These are phyloP conservation scores for Neoboletus magnificus DNA, from an alignment of 768 basidiomycete species.

Conservation along the genomic window DNA sequence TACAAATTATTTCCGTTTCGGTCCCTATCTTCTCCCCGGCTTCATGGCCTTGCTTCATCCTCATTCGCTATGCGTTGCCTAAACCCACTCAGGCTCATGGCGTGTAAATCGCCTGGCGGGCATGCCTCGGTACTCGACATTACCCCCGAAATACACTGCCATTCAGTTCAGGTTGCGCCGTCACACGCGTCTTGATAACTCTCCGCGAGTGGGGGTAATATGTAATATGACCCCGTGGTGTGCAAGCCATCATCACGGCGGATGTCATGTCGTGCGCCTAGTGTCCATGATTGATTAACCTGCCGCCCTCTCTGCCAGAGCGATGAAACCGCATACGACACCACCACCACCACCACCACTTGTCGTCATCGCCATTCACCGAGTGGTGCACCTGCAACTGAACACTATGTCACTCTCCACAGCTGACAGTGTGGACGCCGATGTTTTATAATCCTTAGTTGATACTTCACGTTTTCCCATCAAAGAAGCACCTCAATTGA, in stretches of 20 bases:
- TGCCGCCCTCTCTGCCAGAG: slow-evolving; percentile 22
- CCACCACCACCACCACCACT: slow-evolving; percentile 19
- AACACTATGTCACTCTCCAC: slow-evolving; percentile 18
- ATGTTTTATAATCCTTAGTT: slow-evolving; percentile 19
- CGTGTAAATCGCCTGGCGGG: slow-evolving; percentile 25
- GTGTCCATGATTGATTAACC: slow-evolving; percentile 16
- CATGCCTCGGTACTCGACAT: slow-evolving; percentile 17
- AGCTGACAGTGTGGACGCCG: slow-evolving; percentile 13
- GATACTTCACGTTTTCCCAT: slow-evolving; percentile 16
- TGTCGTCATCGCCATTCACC: slow-evolving; percentile 25
- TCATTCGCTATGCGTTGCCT: slow-evolving; percentile 14
- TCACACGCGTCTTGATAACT: slow-evolving; percentile 19
- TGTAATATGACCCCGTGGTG: slow-evolving; percentile 28
- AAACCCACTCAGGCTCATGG: slow-evolving; percentile 15
- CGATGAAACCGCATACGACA: slow-evolving; percentile 23
- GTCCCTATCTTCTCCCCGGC: not conserved
- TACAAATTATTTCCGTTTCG: slow-evolving; percentile 8
- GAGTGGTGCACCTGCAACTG: slow-evolving; percentile 21
- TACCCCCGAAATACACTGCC: slow-evolving; percentile 17
- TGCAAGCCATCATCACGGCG: slow-evolving; percentile 23
- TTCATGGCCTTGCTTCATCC: slow-evolving; percentile 24
- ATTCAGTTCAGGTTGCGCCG: slow-evolving; percentile 19
- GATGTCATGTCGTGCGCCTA: slow-evolving; percentile 20
- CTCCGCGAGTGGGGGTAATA: slow-evolving; percentile 25
- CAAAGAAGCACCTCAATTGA: slow-evolving; percentile 18